Evolutionary conservation across 352 stramenopile species (phyloP).

Genomic region (Saprolegnia parasitica): DNA sequence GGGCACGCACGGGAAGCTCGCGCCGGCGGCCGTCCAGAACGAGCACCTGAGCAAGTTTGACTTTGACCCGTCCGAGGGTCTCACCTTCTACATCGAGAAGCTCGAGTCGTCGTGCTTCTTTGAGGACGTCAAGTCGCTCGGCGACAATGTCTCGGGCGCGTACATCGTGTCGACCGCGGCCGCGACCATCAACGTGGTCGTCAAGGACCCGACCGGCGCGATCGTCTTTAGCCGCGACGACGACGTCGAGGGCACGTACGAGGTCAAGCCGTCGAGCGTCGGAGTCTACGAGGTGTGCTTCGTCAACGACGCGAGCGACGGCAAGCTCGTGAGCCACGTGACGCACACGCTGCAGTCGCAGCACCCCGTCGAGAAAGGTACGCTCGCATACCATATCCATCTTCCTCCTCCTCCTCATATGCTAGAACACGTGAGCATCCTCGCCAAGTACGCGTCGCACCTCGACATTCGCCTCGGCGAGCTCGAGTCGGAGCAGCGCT

Average conservation of each 20-base stretch:
- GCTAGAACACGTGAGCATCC: constrained; percentile 68
- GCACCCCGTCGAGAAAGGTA: constrained; percentile 72
- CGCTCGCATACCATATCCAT: neutral
- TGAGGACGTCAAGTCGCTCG: constrained; percentile 63
- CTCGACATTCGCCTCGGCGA: constrained; percentile 73
- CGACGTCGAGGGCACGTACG: constrained; percentile 67
- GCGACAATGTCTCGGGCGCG: constrained; percentile 54
- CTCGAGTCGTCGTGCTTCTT: constrained; percentile 55
- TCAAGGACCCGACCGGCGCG: constrained; percentile 59
- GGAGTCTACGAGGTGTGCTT: constrained; percentile 73
- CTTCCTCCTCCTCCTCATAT: neutral
- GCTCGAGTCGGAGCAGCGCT: constrained; percentile 67
- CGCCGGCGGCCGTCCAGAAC: constrained; percentile 21
- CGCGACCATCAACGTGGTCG: constrained; percentile 65
- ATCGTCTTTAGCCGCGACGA: constrained; percentile 53
- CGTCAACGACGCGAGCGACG: constrained; percentile 60
- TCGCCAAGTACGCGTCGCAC: constrained; percentile 79
- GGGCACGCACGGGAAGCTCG: constrained; percentile 20
- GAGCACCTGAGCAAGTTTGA: constrained; percentile 61
- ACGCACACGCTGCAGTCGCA: constrained; percentile 76
- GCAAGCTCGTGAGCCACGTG: constrained; percentile 76
- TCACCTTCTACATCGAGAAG: constrained; percentile 65
- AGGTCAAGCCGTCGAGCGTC: constrained; percentile 36
- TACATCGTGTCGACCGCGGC: constrained; percentile 70
- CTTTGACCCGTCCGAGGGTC: constrained; percentile 74